Evolutionary conservation across 1,139 yeast species (phyloP), one percentile per base, ranked within the genome.

Genomic region (Tardiomyces blankii): DNA sequence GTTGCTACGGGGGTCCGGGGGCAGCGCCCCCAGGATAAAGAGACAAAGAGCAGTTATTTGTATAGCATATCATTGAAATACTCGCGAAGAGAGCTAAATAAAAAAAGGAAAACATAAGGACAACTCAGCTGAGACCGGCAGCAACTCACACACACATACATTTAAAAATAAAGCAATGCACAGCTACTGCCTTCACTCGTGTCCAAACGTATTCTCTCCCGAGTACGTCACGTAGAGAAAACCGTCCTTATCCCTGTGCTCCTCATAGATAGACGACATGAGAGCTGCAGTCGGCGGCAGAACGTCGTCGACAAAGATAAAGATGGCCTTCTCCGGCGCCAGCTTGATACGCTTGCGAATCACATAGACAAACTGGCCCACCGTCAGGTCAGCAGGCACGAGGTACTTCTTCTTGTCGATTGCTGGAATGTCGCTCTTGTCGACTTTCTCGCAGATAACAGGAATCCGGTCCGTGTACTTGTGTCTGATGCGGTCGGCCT

Each of bases 201-300:
- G 43, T 42, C 73, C 75, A 56, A 68, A 68, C 35, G 73, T 68
- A 55, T 69, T 67, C 65, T 69, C 71, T 43, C 74, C 67, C 46
- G 70, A 65, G 60, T 89, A 91, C 53, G 94, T 80, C 54, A 91
- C 93, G 66, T 91, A 91, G 61, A 91, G 77, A 68, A 91, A 91
- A 38, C 98, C 98, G 63, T 91, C 98, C 61, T 89, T 89, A 63
- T 91, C 98, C 70, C 88, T 88, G 68, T 91, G 96, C 66, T 91
- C 96, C 59, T 88, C 95, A 63, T 91, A 91, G 53, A 91, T 84
- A 27, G 91, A 77, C 57, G 95, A 83, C 89, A 91, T 88, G 58
- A 91, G 77, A 25, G 97, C 95, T 19, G 97, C 96, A 2, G 98
- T 91, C 43, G 97, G 97, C 19, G 98, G 98, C 58, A 91, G 75